These are phyloP conservation scores for Pelargonium fulgidum DNA, from an alignment of 441 rosid species.

Conservation along the genomic window DNA sequence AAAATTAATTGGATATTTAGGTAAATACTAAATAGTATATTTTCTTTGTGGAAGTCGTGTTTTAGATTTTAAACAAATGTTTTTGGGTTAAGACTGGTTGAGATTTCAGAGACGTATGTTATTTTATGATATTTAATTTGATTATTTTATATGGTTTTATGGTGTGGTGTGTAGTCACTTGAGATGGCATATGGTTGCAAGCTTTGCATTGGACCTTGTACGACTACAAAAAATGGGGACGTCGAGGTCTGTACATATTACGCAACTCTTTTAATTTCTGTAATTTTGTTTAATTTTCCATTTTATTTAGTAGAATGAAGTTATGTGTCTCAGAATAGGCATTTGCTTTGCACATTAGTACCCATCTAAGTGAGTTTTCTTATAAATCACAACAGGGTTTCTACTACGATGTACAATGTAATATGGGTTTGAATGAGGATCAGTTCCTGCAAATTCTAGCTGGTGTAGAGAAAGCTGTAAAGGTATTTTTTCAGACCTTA, in stretches of 20 bases:
- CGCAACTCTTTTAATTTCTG: not conserved
- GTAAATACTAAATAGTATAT: no score
- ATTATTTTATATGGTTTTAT: no score
- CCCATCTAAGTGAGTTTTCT: slow-evolving; percentile 8
- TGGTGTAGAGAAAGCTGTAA: slow-evolving; percentile 63
- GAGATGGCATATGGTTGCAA: slow-evolving; percentile 84
- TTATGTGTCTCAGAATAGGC: slow-evolving; percentile 6
- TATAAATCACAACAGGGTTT: slow-evolving; percentile 54
- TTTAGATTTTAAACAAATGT: no score
- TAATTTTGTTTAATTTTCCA: not conserved
- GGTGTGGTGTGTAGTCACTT: slow-evolving; percentile 46
- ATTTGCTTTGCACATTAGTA: no score
- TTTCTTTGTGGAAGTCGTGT: no score
- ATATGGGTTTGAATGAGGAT: slow-evolving; percentile 72
- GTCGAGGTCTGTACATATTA: slow-evolving; percentile 25
- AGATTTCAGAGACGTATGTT: no score
- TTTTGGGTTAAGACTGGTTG: no score
- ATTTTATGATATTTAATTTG: no score
- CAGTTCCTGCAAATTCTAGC: slow-evolving; percentile 68
- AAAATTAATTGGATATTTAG: no score
- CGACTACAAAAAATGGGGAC: slow-evolving; percentile 75
- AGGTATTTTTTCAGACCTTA: slow-evolving; percentile 33
- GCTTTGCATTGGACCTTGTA: slow-evolving; percentile 96
- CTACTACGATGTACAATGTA: slow-evolving; percentile 90
- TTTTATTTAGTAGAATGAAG: not conserved